Conservation (phyloP, 352 stramenopile species). For the Phytopythium montanum region DNA sequence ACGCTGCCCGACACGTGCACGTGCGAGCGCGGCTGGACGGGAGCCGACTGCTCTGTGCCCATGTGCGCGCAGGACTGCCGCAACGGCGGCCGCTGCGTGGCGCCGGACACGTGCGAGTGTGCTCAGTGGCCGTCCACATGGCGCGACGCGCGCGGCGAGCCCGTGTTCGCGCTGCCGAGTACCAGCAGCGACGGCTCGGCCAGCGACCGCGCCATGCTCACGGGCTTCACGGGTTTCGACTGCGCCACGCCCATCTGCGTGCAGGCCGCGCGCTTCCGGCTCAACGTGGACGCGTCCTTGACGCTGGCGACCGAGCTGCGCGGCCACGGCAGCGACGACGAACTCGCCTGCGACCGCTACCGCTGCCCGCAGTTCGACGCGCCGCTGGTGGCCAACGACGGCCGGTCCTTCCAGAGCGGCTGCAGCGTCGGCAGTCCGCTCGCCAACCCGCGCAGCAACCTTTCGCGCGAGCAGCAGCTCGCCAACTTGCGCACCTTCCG, state of each 20-base stretch:
- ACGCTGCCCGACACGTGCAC: constrained; percentile 91
- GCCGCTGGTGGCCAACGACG: constrained; percentile 91
- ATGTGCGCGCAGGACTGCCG: constrained; percentile 92
- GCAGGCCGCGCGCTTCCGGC: constrained; percentile 85
- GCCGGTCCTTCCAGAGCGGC: constrained; percentile 91
- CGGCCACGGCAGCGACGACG: constrained; percentile 48
- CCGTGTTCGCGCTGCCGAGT: constrained; percentile 90
- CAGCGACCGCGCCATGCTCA: constrained; percentile 74
- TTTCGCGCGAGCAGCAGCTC: constrained; percentile 34
- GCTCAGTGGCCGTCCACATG: constrained; percentile 87
- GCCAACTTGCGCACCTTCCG: constrained; percentile 48
- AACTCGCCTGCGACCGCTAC: constrained; percentile 44
- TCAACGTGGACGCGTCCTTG: constrained; percentile 65
- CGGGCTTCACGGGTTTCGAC: constrained; percentile 95
- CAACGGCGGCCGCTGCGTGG: constrained; percentile 72
- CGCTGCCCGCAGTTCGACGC: constrained; percentile 81
- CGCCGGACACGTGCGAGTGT: constrained; percentile 87
- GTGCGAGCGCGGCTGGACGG: constrained; percentile 90
- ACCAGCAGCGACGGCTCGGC: constrained; percentile 22
- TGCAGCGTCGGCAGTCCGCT: constrained; percentile 78
- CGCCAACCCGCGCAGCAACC: constrained; percentile 37
- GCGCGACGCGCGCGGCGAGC: constrained; percentile 87
- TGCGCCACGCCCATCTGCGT: constrained; percentile 96
- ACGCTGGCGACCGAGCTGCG: constrained; percentile 46
- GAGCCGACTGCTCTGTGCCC: constrained; percentile 81